These are phyloP conservation scores for Boletales sp. DNA, from an alignment of 768 basidiomycete genomes.

Conservation along the genomic window DNA sequence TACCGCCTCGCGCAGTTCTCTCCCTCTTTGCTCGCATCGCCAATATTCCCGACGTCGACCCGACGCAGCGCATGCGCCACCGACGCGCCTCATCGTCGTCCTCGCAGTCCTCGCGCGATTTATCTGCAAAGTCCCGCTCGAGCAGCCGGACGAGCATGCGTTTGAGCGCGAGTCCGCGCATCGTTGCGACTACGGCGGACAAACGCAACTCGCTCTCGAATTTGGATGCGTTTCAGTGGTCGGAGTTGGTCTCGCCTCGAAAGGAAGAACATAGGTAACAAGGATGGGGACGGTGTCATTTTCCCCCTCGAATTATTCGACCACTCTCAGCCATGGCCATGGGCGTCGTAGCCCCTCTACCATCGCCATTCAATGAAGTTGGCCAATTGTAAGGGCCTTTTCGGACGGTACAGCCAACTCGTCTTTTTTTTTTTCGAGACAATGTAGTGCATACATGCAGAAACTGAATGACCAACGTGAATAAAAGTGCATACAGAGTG, in stretches of 20 bases:
- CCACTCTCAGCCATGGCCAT: constrained; percentile 4
- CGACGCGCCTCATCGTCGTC: constrained; percentile 75
- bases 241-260: constrained; percentile 29
- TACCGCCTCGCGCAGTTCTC: constrained; percentile 46
- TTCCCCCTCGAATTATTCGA: background rate
- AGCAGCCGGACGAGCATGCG: constrained; percentile 40
- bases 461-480: constrained; percentile 9
- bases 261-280: constrained; percentile 24
- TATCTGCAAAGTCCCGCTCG: constrained; percentile 37
- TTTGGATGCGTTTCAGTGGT: constrained; percentile 32
- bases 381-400: too few species aligned
- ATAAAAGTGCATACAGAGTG: constrained; percentile 21
- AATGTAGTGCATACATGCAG: constrained; percentile 16
- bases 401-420: background rate
- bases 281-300: background rate
- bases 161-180: constrained; percentile 30
- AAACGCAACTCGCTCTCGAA: constrained; percentile 30
- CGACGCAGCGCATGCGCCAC: constrained; percentile 73
- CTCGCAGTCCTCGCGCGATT: constrained; percentile 47
- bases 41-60: constrained; percentile 71
- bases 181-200: constrained; percentile 28
- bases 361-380: background rate
- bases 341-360: background rate
- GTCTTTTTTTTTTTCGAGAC: background rate
- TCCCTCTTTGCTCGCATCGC: constrained; percentile 76